Base-by-base conservation (phyloP, 2,329 filamentous ascomycete genomes). In the Tolypocladium tundrense region DNA sequence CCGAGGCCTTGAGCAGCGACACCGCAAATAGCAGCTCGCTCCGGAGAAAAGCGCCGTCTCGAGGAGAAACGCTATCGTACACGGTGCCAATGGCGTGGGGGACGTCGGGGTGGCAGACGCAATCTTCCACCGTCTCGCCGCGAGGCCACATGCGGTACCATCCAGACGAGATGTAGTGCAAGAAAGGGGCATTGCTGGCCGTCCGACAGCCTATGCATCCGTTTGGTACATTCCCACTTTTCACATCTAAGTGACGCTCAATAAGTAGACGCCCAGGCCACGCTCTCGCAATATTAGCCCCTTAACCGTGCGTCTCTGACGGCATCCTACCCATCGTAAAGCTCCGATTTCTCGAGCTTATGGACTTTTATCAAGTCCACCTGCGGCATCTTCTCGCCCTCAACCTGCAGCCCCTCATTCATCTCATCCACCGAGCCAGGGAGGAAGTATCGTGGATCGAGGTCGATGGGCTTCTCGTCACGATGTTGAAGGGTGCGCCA, bases 361-460 rank as follows among this genome's bases (percentile, higher is more conserved):
- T 37, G 10, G 35, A 2, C 1, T 13, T 37, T 10, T 37, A 13
- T 37, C 10, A 13, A 1, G 10, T 37, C 35, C 10, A 37, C 9
- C 10, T 11, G 35, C 35, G 35, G 35, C 35, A 37, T 11, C 9
- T 37, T 4, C 35, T 37, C 35, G 10, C 35, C 35, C 35, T 13
- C 35, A 13, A 10, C 10, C 35, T 37, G 35, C 35, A 37, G 35
- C 35, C 35, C 35, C 35, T 13, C 2, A 37, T 37, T 13, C 35
- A 37, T 13, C 35, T 37, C 4, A 4, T 37, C 35, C 35, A 37
- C 35, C 11, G 60, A 35, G 27, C 61, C 58, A 10, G 51, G 58
- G 14, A 56, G 53, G 14, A 63, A 61, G 57, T 50, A 61, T 5
- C 60, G 58, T 1, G 54, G 58, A 6, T 63, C 61, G 14, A 61